These are phyloP conservation scores for Musa acuminata DNA, from an alignment of 176 grass and related monocot species.

Conservation along the genomic window DNA sequence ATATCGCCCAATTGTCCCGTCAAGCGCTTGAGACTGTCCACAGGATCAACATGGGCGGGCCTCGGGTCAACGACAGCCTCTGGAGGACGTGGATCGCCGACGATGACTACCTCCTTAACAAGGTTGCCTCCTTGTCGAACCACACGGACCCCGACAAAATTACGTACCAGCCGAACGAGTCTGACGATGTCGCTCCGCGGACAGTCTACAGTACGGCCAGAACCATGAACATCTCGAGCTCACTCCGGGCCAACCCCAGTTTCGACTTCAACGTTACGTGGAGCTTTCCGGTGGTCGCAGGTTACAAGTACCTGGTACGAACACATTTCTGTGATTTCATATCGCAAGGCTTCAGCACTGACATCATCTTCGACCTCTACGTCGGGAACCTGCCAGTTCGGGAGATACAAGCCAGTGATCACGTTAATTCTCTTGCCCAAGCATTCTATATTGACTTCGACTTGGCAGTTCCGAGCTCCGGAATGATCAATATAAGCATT, in stretches of 20 bases:
- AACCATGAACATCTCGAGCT: not conserved
- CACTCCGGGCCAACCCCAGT: not conserved
- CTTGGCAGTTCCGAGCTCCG: not conserved
- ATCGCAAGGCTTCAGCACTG: not conserved
- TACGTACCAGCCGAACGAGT: no score
- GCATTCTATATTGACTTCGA: not conserved
- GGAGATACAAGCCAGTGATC: not conserved
- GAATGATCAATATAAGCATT: not conserved
- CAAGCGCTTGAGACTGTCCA: constrained; percentile 26
- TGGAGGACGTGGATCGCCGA: constrained; percentile 49
- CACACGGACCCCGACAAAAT: rapidly evolving
- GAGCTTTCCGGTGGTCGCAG: not conserved
- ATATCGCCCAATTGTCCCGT: no score
- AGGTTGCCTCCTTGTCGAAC: not conserved
- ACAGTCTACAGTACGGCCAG: not conserved
- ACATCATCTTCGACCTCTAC: not conserved
- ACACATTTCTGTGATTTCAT: constrained; percentile 6
- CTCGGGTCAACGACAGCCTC: constrained; percentile 28
- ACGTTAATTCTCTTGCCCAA: rapidly evolving
- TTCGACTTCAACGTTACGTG: constrained; percentile 7
- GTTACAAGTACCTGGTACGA: not conserved
- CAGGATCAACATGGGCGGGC: constrained; percentile 44
- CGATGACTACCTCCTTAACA: constrained; percentile 8
- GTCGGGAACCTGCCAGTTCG: not conserved
- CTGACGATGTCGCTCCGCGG: not conserved